A percentile compares a stretch with the other conserved stretches of the same genome.
These are phyloP conservation scores for Vitis amurensis DNA, from an alignment of 164 flowering plant species.

Conservation along the genomic window DNA sequence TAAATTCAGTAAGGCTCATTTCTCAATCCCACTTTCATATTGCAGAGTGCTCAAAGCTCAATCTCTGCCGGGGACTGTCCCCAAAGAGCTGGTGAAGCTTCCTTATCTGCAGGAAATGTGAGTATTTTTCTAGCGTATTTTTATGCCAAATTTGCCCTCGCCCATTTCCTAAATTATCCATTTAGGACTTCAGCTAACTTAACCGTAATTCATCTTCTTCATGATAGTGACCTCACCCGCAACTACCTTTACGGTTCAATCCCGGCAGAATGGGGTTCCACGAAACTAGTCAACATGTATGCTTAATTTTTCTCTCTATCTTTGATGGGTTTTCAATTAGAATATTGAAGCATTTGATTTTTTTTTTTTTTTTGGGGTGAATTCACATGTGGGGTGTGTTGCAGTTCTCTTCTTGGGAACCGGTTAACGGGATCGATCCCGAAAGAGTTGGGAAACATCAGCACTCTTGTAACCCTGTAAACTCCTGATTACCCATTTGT, in stretches of 20 bases:
- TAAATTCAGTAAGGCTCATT: no score
- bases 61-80: slow-evolving; percentile 38
- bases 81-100: slow-evolving; percentile 30
- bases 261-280: slow-evolving; percentile 42
- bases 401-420: slow-evolving; percentile 63
- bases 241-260: slow-evolving; percentile 68
- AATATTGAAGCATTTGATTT: background rate
- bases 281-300: slow-evolving; percentile 23
- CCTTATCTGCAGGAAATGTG: slow-evolving; percentile 41
- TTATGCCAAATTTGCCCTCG: background rate
- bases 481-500: background rate
- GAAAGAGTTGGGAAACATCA: slow-evolving; percentile 56
- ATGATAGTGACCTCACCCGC: slow-evolving; percentile 46
- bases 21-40: no score
- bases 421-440: slow-evolving; percentile 71
- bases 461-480: slow-evolving; percentile 49
- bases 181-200: background rate
- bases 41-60: slow-evolving; percentile 37
- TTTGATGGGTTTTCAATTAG: background rate
- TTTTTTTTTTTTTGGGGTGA: background rate
- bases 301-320: slow-evolving; percentile 1
- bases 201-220: background rate
- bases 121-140: slow-evolving; percentile 2
- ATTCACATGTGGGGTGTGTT: background rate
- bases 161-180: background rate